Base-by-base conservation (phyloP, 768 basidiomycete species). In the Austroboletus festivus region DNA sequence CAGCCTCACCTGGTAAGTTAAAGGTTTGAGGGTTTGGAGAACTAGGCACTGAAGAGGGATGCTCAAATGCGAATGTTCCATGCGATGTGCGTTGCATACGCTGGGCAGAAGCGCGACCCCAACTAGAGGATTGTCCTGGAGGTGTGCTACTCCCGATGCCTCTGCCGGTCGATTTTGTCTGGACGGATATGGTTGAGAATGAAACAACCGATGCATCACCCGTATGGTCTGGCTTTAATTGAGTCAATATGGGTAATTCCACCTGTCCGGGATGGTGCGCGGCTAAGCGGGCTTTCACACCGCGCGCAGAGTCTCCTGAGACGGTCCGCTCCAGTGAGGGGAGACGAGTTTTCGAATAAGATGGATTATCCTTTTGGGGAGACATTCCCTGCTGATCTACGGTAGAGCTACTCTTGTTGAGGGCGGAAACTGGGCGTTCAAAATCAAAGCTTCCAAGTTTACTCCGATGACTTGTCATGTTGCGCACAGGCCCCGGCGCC, bases 381-480 rank as follows among this genome's bases (percentile, higher is more conserved):
- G 19, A 50, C 20, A 39, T 23, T 31, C 46, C 53, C 33, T 53
- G 52, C 35, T 46, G 56, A 44, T 66, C 56, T 13, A 64, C 38
- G 21, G 60, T 64, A 11, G 67, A 68, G 39, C 28, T 55, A 16
- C 63, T 65, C 49, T 53, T 52, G 46, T 67, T 69, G 43, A 69
- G 59, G 2, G 54, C 54, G n/a, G 68, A 68, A 13, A 79, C 75
- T 0, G 86, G 85, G 30, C 85, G 73, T 64, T 88, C 86, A 55
- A 88, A 87, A 59, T 88, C 86, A 61, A 88, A 87, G 57, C 81
- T 85, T 5, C 85, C 85, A 53, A 85, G 83, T 59, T 85, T 83
- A 35, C 71, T 77, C 2, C 77, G 68, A 42, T 76, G 73, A 24
- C 58, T 70, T 20, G 55, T 58, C 44, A 70, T 67, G 37, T 65